Conservation (phyloP, 345 rosid genomes). For the Moringa oleifera region DNA sequence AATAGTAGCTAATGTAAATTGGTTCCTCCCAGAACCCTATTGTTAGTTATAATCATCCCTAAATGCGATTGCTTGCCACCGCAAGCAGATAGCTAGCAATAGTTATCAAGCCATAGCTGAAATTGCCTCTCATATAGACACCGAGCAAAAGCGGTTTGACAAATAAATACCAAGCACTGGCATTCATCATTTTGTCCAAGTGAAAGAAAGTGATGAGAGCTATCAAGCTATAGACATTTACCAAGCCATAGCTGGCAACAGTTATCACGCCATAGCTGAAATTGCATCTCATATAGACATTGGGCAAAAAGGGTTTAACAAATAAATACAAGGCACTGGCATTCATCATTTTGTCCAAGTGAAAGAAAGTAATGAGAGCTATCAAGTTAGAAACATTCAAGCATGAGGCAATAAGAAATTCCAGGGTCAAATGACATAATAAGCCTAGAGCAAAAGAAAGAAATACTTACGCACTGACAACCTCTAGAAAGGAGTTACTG, state of each 20-base stretch:
- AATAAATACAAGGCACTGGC: neutral
- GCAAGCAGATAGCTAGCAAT: slow-evolving; percentile 7
- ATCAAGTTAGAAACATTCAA: slow-evolving; percentile 1
- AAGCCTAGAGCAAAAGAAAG: slow-evolving; percentile 1
- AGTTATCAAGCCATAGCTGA: neutral
- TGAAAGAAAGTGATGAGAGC: neutral
- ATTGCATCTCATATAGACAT: slow-evolving; percentile 4
- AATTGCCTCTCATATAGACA: slow-evolving; percentile 4
- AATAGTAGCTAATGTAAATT: too few relatives aligned
- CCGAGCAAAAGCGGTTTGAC: neutral
- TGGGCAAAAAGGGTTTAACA: neutral
- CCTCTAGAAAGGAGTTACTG: neutral
- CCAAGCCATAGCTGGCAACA: slow-evolving; percentile 1
- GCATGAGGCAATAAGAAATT: neutral
- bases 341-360: slow-evolving; percentile 4
- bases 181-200: slow-evolving; percentile 5
- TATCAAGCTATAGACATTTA: slow-evolving; percentile 1
- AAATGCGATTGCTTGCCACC: too few relatives aligned
- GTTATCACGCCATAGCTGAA: neutral
- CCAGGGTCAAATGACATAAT: neutral
- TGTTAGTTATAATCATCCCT: too few relatives aligned
- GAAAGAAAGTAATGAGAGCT: neutral
- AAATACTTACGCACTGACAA: slow-evolving; percentile 1
- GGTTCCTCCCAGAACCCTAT: too few relatives aligned
- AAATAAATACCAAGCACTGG: neutral